These are phyloP conservation scores for Nannochloropsis gaditana DNA, from an alignment of 108 stramenopile genomes.

Conservation along the genomic window DNA sequence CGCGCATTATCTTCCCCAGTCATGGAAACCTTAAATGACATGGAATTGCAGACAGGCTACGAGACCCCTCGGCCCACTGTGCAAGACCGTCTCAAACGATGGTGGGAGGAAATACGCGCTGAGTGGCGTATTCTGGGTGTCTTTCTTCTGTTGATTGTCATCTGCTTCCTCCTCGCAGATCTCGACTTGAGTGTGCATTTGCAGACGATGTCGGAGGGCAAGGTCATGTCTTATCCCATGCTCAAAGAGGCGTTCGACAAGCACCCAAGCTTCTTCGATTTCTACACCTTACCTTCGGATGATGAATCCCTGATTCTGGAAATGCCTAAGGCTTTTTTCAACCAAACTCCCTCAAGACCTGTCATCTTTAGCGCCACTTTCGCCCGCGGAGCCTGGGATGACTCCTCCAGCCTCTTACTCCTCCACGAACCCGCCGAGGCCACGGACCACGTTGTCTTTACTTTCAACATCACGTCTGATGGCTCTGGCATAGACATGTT, in stretches of 20 bases:
- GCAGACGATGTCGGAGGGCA: slow-evolving; percentile 3
- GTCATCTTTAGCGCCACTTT: slow-evolving; percentile 37
- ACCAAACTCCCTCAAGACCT: background rate
- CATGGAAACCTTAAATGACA: background rate
- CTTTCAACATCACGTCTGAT: slow-evolving; percentile 31
- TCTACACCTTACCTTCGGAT: background rate
- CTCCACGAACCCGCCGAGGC: slow-evolving; percentile 44
- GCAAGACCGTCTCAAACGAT: background rate
- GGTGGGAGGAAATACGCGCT: background rate
- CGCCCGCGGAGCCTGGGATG: slow-evolving; percentile 33
- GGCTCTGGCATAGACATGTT: slow-evolving; percentile 26
- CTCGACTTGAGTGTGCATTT: background rate
- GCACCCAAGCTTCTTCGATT: background rate
- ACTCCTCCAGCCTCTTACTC: slow-evolving; percentile 22
- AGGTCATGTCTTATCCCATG: background rate
- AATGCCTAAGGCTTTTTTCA: background rate
- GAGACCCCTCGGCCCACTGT: slow-evolving; percentile 19
- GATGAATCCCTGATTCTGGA: background rate
- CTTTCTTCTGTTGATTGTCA: background rate
- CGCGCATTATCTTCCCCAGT: background rate
- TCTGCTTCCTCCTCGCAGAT: slow-evolving; percentile 7
- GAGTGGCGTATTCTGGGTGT: slow-evolving; percentile 12
- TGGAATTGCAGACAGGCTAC: background rate
- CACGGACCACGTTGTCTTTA: slow-evolving; percentile 42
- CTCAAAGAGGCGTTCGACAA: background rate